phyloP scores from a whole-genome alignment of 768 basidiomycete species.

The Austroboletus eburneus region DNA sequence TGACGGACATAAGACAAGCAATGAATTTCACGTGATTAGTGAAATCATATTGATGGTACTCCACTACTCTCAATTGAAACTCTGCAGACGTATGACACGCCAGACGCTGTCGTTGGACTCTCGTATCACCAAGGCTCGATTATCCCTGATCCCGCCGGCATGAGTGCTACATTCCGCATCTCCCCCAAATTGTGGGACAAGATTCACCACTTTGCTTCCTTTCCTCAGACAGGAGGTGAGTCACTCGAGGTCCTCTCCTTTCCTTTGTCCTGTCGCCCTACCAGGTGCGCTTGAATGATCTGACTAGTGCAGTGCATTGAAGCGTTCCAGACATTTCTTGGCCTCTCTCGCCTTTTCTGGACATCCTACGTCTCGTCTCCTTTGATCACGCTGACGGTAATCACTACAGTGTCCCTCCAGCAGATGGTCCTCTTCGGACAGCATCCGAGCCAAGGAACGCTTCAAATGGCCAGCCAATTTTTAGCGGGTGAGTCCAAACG shows the following conservation, averaged over 20 bases:
- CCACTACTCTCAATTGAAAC: not conserved
- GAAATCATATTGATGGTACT: not conserved
- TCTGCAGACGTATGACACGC: not conserved
- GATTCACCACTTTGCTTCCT: slow-evolving; percentile 87
- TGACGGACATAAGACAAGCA: not conserved
- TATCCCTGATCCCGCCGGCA: too few species aligned
- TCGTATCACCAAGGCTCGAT: too few species aligned
- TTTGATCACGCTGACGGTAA: slow-evolving; percentile 7
- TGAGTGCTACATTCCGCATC: slow-evolving; percentile 60
- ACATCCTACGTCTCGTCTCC: not conserved
- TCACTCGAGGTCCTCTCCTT: slow-evolving; percentile 1
- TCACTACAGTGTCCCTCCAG: slow-evolving; percentile 79
- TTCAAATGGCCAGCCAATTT: slow-evolving; percentile 90
- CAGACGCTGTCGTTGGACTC: not conserved
- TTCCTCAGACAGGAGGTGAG: slow-evolving; percentile 88
- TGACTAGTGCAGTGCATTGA: not conserved
- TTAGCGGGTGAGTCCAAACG: slow-evolving; percentile 66
- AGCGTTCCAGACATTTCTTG: too few species aligned
- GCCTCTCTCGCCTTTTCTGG: not conserved
- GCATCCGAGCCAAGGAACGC: slow-evolving; percentile 90
- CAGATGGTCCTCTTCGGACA: slow-evolving; percentile 99
- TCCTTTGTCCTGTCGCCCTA: not conserved
- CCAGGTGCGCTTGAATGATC: too few species aligned
- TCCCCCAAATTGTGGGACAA: slow-evolving; percentile 79
- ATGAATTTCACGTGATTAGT: slow-evolving; percentile 12